Conservation (phyloP, 108 stramenopile species). For the Discostella stelligeroides region DNA sequence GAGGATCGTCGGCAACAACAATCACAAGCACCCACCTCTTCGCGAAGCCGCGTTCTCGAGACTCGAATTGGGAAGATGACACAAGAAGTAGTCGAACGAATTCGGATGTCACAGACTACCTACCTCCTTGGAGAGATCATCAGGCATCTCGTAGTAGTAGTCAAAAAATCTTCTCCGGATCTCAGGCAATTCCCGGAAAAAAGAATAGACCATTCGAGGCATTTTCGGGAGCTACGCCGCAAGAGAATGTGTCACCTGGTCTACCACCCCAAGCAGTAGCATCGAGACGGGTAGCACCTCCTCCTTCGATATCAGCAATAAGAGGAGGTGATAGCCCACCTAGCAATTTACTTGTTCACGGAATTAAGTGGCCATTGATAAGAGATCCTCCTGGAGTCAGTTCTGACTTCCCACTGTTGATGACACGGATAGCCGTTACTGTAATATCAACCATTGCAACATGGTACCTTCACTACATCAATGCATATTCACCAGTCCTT, state of each 20-base stretch:
- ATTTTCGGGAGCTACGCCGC: neutral
- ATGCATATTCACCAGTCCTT: slow-evolving; percentile 52
- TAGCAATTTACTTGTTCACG: slow-evolving; percentile 13
- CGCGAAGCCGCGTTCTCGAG: slow-evolving; percentile 11
- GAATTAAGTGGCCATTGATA: slow-evolving; percentile 15
- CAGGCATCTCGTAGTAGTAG: slow-evolving; percentile 8
- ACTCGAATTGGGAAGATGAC: slow-evolving; percentile 41
- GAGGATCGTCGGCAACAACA: neutral
- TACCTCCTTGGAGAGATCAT: slow-evolving; percentile 37
- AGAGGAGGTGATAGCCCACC: slow-evolving; percentile 6
- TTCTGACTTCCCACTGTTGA: slow-evolving; percentile 40
- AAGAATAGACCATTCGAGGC: neutral
- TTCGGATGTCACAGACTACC: slow-evolving; percentile 30
- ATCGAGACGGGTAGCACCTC: neutral
- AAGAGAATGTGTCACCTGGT: no score
- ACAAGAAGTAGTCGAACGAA: slow-evolving; percentile 25
- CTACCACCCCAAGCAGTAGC: neutral
- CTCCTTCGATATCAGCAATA: neutral
- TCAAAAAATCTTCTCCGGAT: neutral
- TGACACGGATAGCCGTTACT: slow-evolving; percentile 34
- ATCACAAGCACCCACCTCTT: neutral
- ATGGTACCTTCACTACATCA: slow-evolving; percentile 46
- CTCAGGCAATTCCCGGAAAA: neutral
- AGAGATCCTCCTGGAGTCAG: slow-evolving; percentile 29
- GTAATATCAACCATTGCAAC: slow-evolving; percentile 45